Base-by-base conservation (phyloP, 345 rosid genomes). In the Salix koriyanagi region DNA sequence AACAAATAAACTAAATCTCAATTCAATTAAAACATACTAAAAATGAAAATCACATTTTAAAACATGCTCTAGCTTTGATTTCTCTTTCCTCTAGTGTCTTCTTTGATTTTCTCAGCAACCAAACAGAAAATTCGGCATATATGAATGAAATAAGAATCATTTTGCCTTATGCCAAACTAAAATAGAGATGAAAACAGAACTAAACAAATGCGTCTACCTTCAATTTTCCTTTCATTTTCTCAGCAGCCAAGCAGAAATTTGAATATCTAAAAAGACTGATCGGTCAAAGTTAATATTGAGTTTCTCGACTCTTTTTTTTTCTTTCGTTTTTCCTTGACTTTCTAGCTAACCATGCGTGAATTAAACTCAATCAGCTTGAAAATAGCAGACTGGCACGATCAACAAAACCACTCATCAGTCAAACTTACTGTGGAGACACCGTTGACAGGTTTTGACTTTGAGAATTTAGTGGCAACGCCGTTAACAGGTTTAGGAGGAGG, bases 401-500 rank as follows among this genome's bases (percentile, higher is more conserved):
- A 30, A 32, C 6, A 25, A 13, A 52, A 18, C 44, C 26, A 44
- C 71, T 18, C 61, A 42, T 26, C 19, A 32, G 26, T 74, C 19
- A 21, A 48, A 71, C 52, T 71, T 79, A 91, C 98, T 79, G 87
- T 82, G 16, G 96, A 89, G 72, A 72, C 86, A 79, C 92, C 95
- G 76, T 87, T 90, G 77, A 85, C 84, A 34, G 77, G 79, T 73
- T 82, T 91, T 75, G 86, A 68, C 34, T 82, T 79, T 12, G 85
- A 23, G 5, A 76, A 56, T 30, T 58, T 70, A 21, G 75, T 34
- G 2, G 82, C 44, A 67, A 68, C 79, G 56, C 83, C 83, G 46
- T 76, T 80, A 54, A 75, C 79, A 37, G 72, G 23, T 9, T 34
- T 70, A 23, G 78, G 62, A 39, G 71, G 62, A 34, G 71, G 69